Percentiles rank a stretch among this genome's conserved stretches.
These are phyloP conservation scores for Beauveria sp. DNA, from an alignment of 2,329 filamentous ascomycete species.

Conservation along the genomic window DNA sequence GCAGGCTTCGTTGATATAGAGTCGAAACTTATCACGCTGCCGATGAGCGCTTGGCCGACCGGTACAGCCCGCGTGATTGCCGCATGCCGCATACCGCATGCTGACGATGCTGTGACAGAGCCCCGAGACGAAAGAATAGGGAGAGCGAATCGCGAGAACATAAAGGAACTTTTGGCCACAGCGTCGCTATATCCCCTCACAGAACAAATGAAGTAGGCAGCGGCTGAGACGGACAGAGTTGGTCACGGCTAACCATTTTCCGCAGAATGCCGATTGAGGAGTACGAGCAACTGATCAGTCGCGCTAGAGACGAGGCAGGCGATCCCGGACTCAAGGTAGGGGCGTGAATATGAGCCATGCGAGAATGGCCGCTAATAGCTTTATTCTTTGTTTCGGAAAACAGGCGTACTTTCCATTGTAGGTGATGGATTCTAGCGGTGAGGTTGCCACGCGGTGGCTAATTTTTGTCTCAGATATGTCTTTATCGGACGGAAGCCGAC, in stretches of 20 bases:
- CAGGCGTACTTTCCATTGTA: conserved; percentile 57
- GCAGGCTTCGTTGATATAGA: conserved; percentile 65
- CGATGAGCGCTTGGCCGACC: conserved; percentile 61
- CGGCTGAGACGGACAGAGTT: background rate
- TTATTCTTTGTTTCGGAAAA: background rate
- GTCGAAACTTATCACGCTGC: conserved; percentile 55
- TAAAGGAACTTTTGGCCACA: conserved; percentile 46
- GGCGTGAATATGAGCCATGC: background rate
- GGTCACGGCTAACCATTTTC: conserved; percentile 10
- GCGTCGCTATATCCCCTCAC: conserved; percentile 50
- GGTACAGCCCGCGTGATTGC: conserved; percentile 35
- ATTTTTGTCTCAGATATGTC: conserved; percentile 40
- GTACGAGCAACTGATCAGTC: conserved; percentile 47
- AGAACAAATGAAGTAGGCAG: conserved; percentile 36
- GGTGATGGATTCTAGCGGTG: conserved; percentile 22
- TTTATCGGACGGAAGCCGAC: conserved; percentile 53
- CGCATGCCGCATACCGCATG: background rate
- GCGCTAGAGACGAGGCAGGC: conserved; percentile 46
- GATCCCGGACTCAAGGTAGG: conserved; percentile 48
- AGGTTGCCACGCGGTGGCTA: background rate
- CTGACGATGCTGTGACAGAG: conserved; percentile 28
- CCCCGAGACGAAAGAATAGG: conserved; percentile 46
- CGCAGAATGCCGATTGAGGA: conserved; percentile 49
- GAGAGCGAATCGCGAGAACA: conserved; percentile 43
- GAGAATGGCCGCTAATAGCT: background rate